Percentiles rank a stretch among this genome's conserved stretches.
Conservation (phyloP, 2,329 filamentous ascomycete genomes). For the Dothideomycetidae sp. region DNA sequence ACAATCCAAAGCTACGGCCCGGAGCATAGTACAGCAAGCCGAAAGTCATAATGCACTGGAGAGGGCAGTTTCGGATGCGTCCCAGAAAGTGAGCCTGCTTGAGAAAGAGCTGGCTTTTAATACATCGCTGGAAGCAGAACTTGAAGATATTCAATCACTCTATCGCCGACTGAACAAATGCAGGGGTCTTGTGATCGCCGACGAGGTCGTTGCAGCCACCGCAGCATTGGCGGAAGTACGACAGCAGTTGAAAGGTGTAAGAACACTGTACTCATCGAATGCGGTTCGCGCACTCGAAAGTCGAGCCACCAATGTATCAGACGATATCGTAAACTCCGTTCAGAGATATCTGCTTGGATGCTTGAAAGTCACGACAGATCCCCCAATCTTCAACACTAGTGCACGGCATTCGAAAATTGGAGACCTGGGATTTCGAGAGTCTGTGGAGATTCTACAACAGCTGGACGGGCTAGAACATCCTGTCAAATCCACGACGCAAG, state of each 20-base stretch:
- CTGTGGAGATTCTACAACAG: constrained; percentile 2
- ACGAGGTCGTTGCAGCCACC: constrained; percentile 34
- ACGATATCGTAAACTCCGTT: not conserved
- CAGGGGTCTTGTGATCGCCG: constrained; percentile 27
- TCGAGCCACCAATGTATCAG: constrained; percentile 1
- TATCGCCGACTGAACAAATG: constrained; percentile 32
- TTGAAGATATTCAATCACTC: constrained; percentile 39
- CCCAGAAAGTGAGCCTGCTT: constrained; percentile 40
- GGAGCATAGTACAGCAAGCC: constrained; percentile 65
- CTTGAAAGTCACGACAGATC: not conserved
- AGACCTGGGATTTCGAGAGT: constrained; percentile 30
- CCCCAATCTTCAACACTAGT: not conserved
- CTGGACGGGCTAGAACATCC: not conserved
- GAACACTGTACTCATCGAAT: constrained; percentile 4
- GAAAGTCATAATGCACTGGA: constrained; percentile 53
- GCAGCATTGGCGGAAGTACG: constrained; percentile 35
- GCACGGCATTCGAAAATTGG: not conserved
- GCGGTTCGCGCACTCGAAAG: constrained; percentile 3
- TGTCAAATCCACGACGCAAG: not conserved
- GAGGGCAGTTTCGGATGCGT: constrained; percentile 47
- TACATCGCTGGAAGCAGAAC: constrained; percentile 34
- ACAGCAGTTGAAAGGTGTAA: constrained; percentile 20
- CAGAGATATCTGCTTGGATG: constrained; percentile 1
- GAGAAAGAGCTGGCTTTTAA: constrained; percentile 47
- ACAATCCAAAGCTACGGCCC: constrained; percentile 62